Evolutionary conservation across 2,329 filamentous ascomycete genomes (phyloP), one percentile per base, ranked within the genome.

Genomic region (Phaeoacremonium minimum): DNA sequence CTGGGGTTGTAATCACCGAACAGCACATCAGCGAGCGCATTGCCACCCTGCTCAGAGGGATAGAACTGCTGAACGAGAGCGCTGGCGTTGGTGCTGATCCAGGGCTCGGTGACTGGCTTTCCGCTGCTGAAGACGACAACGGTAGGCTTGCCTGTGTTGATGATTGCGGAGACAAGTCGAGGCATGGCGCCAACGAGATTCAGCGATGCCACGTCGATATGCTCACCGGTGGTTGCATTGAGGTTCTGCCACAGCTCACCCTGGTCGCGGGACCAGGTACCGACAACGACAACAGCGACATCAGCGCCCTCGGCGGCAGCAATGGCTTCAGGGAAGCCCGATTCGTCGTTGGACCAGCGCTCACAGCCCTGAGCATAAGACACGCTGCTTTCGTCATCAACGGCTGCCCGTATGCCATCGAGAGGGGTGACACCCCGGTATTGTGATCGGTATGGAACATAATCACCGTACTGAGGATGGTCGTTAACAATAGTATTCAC

Each of bases 11-110:
- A 71, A 37, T 76, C 64, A 17, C 82, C 82, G 47, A 78, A 82
- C 2, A 85, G 64, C 18, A 85, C 66, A 43, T 84, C 78, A 0
- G 82, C 81, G 2, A 85, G 67, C 2, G 80, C 81, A 40, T 79
- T 64, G 0, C 82, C 81, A 16, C 80, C 81, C 60, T 85, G 66
- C 48, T 86, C 81, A 0, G 78, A 81, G 6, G 81, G 80, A 48
- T 87, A 88, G 60, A 87, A 87, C 56, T 87, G 83, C 52, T 87
- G 83, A 0, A 87, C 63, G 0, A 88, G 69, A 0, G 80, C 82
- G 0, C 77, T 67, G 0, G 83, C 80, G 17, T 71, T 68, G 19
- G 74, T 66, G 1, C 78, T 79, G 52, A 87, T 82, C 84, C 83
- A 87, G 5, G 79, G 70, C 55, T 87, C 83, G 0, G 82, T 84